Percentiles rank a stretch among this genome's conserved stretches.
Conservation (phyloP, 768 basidiomycete genomes). For the Leccinum olivaceopallidum region DNA sequence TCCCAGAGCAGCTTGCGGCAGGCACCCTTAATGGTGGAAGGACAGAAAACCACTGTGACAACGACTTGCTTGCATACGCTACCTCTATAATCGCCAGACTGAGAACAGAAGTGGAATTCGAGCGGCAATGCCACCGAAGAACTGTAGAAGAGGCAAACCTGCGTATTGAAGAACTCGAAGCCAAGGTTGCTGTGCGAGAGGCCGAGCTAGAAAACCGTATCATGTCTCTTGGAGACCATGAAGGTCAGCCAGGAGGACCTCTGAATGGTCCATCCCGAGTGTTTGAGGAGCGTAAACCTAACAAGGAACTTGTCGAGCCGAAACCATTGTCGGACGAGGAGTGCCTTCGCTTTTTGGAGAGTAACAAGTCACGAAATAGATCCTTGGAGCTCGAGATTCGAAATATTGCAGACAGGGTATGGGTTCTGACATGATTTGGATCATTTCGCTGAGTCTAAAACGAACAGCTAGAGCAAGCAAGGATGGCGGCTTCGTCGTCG, state of each 20-base stretch:
- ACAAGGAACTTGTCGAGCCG: slow-evolving; percentile 14
- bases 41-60: slow-evolving; percentile 8
- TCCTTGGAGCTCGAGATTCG: slow-evolving; percentile 47
- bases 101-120: slow-evolving; percentile 43
- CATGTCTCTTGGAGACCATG: slow-evolving; percentile 9
- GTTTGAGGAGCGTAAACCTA: background rate
- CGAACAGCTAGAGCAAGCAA: slow-evolving; percentile 26
- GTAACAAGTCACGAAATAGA: slow-evolving; percentile 41
- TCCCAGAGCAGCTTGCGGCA: slow-evolving; percentile 19
- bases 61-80: slow-evolving; percentile 42
- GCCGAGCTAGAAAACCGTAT: slow-evolving; percentile 48
- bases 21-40: background rate
- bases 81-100: slow-evolving; percentile 45
- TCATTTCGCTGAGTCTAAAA: background rate
- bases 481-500: slow-evolving; percentile 4
- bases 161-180: slow-evolving; percentile 47
- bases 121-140: slow-evolving; percentile 43
- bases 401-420: slow-evolving; percentile 37
- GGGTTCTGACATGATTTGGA: slow-evolving; percentile 5
- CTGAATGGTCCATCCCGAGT: background rate
- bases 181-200: slow-evolving; percentile 57
- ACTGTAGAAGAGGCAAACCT: slow-evolving; percentile 41
- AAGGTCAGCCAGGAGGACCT: slow-evolving; percentile 1
- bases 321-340: slow-evolving; percentile 37
- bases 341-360: slow-evolving; percentile 41